Percentiles rank a stretch among this genome's conserved stretches.
Evolutionary conservation across 148 eudicot genomes (phyloP).

Genomic region (Bassia scoparia): DNA sequence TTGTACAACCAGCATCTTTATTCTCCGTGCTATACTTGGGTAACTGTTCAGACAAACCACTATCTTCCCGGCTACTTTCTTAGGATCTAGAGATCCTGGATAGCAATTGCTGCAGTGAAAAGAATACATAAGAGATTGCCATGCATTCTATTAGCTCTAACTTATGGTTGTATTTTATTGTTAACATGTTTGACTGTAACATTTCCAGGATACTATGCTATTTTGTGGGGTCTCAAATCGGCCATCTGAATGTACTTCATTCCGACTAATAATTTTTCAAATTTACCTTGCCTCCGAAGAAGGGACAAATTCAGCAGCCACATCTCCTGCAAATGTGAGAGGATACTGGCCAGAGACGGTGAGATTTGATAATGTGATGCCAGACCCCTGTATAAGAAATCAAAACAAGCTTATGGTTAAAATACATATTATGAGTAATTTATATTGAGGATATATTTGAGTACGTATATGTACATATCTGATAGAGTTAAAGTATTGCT

Average conservation of each 20-base stretch:
- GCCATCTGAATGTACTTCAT: neutral
- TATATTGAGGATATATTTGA: too few relatives aligned
- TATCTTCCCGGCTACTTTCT: slow-evolving; percentile 54
- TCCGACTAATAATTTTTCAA: too few relatives aligned
- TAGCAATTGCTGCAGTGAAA: slow-evolving; percentile 47
- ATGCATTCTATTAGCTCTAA: neutral
- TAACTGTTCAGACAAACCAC: slow-evolving; percentile 43
- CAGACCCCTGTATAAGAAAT: slow-evolving; percentile 44
- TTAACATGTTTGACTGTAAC: neutral
- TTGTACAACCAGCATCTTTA: slow-evolving; percentile 57
- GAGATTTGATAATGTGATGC: slow-evolving; percentile 50
- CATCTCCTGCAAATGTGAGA: slow-evolving; percentile 47
- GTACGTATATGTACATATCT: too few relatives aligned
- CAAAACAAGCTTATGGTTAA: neutral
- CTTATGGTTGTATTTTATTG: neutral
- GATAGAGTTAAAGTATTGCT: too few relatives aligned
- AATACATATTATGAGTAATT: too few relatives aligned
- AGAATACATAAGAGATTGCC: neutral
- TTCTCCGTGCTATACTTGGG: slow-evolving; percentile 36
- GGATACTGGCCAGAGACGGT: slow-evolving; percentile 39
- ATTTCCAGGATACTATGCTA: neutral
- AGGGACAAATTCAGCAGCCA: slow-evolving; percentile 46
- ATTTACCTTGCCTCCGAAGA: slow-evolving; percentile 59
- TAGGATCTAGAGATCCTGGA: slow-evolving; percentile 54
- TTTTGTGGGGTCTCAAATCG: neutral